Conservation (phyloP, 805 yeast genomes). For the Hyphopichia homilentoma region DNA sequence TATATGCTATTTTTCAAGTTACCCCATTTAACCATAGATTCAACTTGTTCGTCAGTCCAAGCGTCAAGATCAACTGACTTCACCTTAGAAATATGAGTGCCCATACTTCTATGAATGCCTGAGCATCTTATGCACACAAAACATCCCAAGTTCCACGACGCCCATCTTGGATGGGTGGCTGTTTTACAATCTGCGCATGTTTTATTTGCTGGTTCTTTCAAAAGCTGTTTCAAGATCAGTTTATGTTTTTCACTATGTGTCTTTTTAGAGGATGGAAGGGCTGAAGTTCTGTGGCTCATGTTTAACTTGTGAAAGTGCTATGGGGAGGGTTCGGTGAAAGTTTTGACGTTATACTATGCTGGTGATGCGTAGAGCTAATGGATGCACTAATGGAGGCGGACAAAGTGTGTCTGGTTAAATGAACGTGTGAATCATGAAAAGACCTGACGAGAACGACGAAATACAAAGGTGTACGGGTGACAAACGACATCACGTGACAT, state of each 20-base stretch:
- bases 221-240: conserved; percentile 67
- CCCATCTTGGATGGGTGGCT: conserved; percentile 93
- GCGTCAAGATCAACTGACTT: conserved; percentile 92
- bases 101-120: conserved; percentile 92
- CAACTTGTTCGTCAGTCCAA: conserved; percentile 93
- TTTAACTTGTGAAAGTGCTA: too few relatives aligned
- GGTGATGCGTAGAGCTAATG: too few relatives aligned
- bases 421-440: too few relatives aligned
- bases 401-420: too few relatives aligned
- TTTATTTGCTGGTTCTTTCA: conserved; percentile 74
- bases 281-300: conserved; percentile 7
- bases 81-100: conserved; percentile 91
- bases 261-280: conserved; percentile 42
- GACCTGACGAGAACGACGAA: too few relatives aligned
- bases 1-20: conserved; percentile 71
- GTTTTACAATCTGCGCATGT: conserved; percentile 90
- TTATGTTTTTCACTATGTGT: conserved; percentile 54
- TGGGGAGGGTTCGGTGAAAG: too few relatives aligned
- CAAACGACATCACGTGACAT: too few relatives aligned
- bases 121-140: conserved; percentile 93
- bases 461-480: too few relatives aligned
- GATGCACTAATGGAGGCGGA: too few relatives aligned
- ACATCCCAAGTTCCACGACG: conserved; percentile 92
- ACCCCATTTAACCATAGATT: conserved; percentile 81
- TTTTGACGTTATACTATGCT: too few relatives aligned